Conservation (phyloP, 495 filamentous ascomycete genomes). For the Thozetella sp. region DNA sequence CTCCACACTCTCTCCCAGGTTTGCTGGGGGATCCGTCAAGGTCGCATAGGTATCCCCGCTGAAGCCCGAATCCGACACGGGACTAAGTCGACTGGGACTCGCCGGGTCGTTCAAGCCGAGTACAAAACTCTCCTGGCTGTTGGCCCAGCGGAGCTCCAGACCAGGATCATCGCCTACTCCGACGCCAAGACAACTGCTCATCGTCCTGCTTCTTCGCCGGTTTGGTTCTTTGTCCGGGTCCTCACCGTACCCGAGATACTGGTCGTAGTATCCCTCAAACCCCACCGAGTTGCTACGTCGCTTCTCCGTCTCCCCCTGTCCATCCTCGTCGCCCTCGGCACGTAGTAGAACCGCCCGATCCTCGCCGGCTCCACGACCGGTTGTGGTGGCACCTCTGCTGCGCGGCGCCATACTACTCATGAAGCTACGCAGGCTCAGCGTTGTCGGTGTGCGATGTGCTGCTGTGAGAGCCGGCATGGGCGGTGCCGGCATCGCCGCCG, state of each 20-base stretch:
- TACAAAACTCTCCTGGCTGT: slow-evolving; percentile 13
- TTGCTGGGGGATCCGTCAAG: not conserved
- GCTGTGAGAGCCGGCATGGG: slow-evolving; percentile 11
- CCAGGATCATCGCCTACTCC: not conserved
- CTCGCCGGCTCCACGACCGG: not conserved
- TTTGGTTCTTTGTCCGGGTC: slow-evolving; percentile 4
- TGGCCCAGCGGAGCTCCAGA: not conserved
- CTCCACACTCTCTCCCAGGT: not conserved
- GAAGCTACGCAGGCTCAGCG: slow-evolving; percentile 26
- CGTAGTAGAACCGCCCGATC: slow-evolving; percentile 12
- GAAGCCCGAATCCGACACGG: slow-evolving; percentile 17
- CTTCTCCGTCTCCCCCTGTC: slow-evolving; percentile 1
- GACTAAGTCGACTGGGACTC: slow-evolving; percentile 25
- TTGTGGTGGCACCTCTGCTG: slow-evolving; percentile 12
- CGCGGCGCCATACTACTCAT: slow-evolving; percentile 22
- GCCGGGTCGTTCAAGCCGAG: slow-evolving; percentile 16
- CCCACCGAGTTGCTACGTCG: slow-evolving; percentile 18
- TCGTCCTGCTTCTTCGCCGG: slow-evolving; percentile 6
- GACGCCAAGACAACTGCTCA: not conserved
- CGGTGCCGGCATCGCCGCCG: slow-evolving; percentile 4
- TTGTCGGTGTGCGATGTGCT: slow-evolving; percentile 22
- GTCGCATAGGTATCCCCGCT: slow-evolving; percentile 4
- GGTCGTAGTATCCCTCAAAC: slow-evolving; percentile 23
- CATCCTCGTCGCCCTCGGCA: slow-evolving; percentile 1
- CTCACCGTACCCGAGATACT: slow-evolving; percentile 14